Evolutionary conservation across 768 basidiomycete species (phyloP), one percentile per base, ranked within the genome.

Genomic region (Phaeotremella fagi): DNA sequence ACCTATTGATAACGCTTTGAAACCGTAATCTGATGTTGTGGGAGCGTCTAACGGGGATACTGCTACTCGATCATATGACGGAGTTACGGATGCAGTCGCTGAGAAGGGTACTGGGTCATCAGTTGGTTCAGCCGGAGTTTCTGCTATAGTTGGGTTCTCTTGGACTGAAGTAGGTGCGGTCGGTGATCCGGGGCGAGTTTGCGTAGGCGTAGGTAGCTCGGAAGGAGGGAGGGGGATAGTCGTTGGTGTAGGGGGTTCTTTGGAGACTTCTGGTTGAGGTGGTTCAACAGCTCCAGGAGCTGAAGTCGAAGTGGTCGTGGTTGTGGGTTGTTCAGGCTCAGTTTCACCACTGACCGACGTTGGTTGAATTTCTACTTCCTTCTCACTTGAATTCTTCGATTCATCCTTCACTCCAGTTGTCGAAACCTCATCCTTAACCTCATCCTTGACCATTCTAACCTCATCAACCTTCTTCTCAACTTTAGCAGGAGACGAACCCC

Each of bases 11-110:
- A 70, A 54, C 5, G 60, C 37, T 33, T 61, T 55, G 61, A 70
- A 70, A 24, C 68, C 62, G 36, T 61, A 64, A 28, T 70, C 65
- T 33, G 52, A n/a, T 45, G 44, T 48, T 3, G 58, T 23, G 3
- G 68, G 62, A 6, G 62, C 48, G 26, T 70, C 68, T 31, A 70
- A 61, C 6, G 68, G 68, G 7, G 68, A 70, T 7, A 67, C 65
- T 5, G 65, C 63, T 1, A 70, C 68, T 14, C 68, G 58, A 43
- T 66, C 68, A 4, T 36, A 45, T 2, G 60, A 59, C 15, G 68
- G 65, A 1, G 64, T 64, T 25, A 47, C 27, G 41, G 51, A 33
- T 16, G 31, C 20, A 35, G 22, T 41, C 22, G 36, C 25, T 16
- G 43, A 52, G 22, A 15, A 22, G 23, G 46, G 25, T 4, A 24